A percentile compares a stretch with the other conserved stretches of the same genome.
phyloP scores from a whole-genome alignment of 2,329 filamentous ascomycete species.

The Calonectria leucothoes region DNA sequence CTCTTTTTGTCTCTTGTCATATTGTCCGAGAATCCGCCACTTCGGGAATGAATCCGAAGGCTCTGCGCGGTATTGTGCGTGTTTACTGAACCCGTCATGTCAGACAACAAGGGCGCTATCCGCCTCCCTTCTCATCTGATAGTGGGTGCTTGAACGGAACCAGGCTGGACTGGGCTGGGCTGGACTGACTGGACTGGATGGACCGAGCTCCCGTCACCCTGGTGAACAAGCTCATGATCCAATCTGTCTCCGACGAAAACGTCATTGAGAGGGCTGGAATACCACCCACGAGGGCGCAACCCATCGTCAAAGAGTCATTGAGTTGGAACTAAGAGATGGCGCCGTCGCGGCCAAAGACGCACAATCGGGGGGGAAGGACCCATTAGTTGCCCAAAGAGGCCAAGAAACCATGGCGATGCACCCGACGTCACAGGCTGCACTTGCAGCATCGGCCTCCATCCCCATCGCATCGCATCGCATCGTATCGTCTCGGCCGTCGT shows the following conservation, averaged over 20 bases:
- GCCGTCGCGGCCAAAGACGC: neutral
- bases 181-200: neutral
- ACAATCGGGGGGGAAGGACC: neutral
- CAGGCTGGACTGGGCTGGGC: neutral
- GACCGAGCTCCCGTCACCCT: neutral
- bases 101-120: neutral
- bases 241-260: constrained; percentile 7
- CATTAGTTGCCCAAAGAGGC: neutral
- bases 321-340: constrained; percentile 7
- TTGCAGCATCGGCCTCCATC: neutral
- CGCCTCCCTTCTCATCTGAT: neutral
- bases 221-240: neutral
- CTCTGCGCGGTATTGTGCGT: neutral
- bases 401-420: constrained; percentile 1
- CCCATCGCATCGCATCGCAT: neutral
- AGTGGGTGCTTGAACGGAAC: neutral
- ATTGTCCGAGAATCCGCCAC: constrained; percentile 4
- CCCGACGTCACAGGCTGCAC: constrained; percentile 15
- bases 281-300: neutral
- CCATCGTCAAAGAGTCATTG: constrained; percentile 2
- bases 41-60: neutral
- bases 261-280: constrained; percentile 5
- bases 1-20: neutral
- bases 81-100: neutral
- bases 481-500: neutral